Evolutionary conservation across 768 basidiomycete species (phyloP), one percentile per base, ranked within the genome.

Genomic region (Postia placenta): DNA sequence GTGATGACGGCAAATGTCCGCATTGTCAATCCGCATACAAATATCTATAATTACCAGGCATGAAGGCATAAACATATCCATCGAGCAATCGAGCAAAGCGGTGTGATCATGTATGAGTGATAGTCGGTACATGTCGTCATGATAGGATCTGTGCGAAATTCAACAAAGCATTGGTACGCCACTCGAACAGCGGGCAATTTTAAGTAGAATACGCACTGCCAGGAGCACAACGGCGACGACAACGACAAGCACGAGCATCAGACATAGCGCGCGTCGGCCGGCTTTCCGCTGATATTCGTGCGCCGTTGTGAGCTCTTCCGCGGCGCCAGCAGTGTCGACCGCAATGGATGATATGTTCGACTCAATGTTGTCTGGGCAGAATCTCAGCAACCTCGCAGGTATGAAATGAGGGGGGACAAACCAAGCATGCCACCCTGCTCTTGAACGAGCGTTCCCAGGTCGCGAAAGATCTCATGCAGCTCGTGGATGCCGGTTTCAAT

Each of bases 401-500:
- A 22, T 19, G 20, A 39, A 17, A 11, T 39, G 12, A 28, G 40
- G 20, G 38, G 17, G 20, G 5, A 33, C n/a, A 42, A 27, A 26
- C 95, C 94, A 45, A 99, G 71, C 88, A 98, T 91, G 44, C 81
- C 80, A 11, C 94, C 94, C 65, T 99, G 96, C 63, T 97, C 91
- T 51, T 83, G 81, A 1, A 99, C 94, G 40, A 99, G 74, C 14
- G 92, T 94, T 38, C 94, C 95, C 40, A 99, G 71, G 67, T 98
- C 94, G 43, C 89, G 81, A 75, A 99, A 98, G 61, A 99, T 97
- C 67, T 97, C 92, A 23, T 89, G 80, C 40, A 99, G 69, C 66
- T 99, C 95, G 60, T 95, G 92, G 48, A 99, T 97, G 5, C 96
- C 95, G 5, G 81, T 84, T 67, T 99, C 96, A 45, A 99, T 99